phyloP scores from a whole-genome alignment of 257 asterid genomes.

The Petrea volubilis region DNA sequence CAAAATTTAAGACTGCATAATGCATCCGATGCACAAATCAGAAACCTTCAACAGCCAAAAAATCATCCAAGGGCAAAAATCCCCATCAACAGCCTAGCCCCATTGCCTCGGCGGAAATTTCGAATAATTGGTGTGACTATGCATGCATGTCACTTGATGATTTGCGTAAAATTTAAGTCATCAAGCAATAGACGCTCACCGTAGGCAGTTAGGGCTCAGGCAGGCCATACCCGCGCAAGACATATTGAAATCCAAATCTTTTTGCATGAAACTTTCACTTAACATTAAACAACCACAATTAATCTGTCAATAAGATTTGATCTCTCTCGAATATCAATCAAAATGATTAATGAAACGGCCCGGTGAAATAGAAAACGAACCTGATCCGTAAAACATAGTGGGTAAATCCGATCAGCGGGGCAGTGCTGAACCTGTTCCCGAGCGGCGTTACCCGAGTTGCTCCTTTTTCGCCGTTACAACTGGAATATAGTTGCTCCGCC shows the following conservation, averaged over 20 bases:
- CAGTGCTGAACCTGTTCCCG: not conserved
- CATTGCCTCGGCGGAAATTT: not conserved
- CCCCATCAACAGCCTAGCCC: not conserved
- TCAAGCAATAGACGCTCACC: not conserved
- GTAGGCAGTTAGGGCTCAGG: not conserved
- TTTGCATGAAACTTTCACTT: not conserved
- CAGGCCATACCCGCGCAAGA: not conserved
- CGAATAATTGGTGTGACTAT: not conserved
- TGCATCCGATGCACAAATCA: too few species aligned
- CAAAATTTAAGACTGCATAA: too few species aligned
- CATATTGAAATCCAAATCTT: not conserved
- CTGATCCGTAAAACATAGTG: not conserved
- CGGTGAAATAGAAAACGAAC: not conserved
- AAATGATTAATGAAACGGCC: not conserved
- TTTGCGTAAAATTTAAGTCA: not conserved
- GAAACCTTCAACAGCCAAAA: too few species aligned
- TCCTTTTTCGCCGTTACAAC: too few species aligned
- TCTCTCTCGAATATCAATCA: not conserved
- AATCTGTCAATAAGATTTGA: not conserved
- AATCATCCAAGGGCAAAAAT: not conserved
- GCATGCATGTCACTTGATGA: not conserved
- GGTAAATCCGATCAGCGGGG: not conserved
- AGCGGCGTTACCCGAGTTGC: too few species aligned
- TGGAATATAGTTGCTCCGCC: too few species aligned
- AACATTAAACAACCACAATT: not conserved